Evolutionary conservation across 2,329 filamentous ascomycete genomes (phyloP).

Genomic region (Fusarium subtropicale): DNA sequence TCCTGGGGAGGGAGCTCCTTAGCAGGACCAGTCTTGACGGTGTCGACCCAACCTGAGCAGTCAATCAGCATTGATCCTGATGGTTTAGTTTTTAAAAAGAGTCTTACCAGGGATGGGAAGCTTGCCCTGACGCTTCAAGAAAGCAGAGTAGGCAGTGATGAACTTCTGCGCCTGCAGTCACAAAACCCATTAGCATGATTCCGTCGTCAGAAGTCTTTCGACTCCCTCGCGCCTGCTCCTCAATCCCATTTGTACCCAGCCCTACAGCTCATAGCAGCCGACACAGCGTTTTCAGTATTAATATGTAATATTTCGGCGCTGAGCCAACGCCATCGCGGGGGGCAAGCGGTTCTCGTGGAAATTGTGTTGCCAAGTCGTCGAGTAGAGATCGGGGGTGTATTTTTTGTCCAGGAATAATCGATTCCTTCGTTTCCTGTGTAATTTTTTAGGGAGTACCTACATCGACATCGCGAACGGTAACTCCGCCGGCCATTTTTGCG

Average conservation of each 20-base stretch:
- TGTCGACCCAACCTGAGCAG: constrained; percentile 91
- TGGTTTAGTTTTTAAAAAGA: rapidly evolving
- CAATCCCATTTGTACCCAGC: constrained; percentile 49
- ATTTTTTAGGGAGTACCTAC: constrained; percentile 65
- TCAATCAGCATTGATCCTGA: constrained; percentile 13
- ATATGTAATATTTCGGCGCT: constrained; percentile 30
- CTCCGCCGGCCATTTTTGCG: constrained; percentile 82
- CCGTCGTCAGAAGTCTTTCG: constrained; percentile 79
- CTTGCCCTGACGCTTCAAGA: constrained; percentile 95
- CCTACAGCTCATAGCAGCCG: constrained; percentile 33
- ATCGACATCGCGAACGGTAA: constrained; percentile 87
- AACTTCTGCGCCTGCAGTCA: constrained; percentile 83
- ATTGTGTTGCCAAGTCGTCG: constrained; percentile 49
- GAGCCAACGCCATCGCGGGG: constrained; percentile 39
- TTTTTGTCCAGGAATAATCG: constrained; percentile 9
- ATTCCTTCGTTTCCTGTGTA: constrained; percentile 27
- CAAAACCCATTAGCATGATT: constrained; percentile 74
- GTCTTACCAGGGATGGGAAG: constrained; percentile 86
- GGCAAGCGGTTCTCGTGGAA: constrained; percentile 42
- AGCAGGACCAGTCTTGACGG: constrained; percentile 96
- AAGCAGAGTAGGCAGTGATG: constrained; percentile 85
- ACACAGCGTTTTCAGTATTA: constrained; percentile 37
- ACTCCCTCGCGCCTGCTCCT: constrained; percentile 78
- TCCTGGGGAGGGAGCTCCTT: constrained; percentile 99
- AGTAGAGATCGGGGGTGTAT: constrained; percentile 27